These are phyloP conservation scores for Lentithecium fluviatile DNA, from an alignment of 495 filamentous ascomycete genomes.

Conservation along the genomic window DNA sequence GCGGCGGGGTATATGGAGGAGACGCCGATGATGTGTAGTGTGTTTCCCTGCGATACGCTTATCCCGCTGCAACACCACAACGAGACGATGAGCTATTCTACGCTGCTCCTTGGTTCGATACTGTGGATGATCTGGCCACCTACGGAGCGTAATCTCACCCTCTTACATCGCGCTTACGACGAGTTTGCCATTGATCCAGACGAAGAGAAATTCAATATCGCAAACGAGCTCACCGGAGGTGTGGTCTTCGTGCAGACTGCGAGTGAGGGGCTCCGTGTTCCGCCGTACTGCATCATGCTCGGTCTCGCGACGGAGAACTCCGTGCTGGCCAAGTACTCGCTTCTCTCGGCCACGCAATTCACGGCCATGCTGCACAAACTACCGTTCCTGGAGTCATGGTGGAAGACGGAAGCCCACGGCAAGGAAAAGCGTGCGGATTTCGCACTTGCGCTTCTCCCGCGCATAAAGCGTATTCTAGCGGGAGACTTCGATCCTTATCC, in stretches of 20 bases:
- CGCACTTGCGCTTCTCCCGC: not conserved
- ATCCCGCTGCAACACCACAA: conserved; percentile 7
- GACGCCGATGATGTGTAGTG: not conserved
- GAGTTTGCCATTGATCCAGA: not conserved
- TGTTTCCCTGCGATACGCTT: not conserved
- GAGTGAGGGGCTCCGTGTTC: not conserved
- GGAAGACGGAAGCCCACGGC: conserved; percentile 1
- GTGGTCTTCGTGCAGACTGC: not conserved
- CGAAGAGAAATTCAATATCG: not conserved
- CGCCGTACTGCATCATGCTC: conserved; percentile 11
- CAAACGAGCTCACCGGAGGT: not conserved
- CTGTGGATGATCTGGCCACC: conserved; percentile 14
- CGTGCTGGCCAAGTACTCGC: not conserved
- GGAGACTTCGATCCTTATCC: conserved; percentile 5
- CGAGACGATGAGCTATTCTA: not conserved
- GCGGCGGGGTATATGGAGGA: not conserved
- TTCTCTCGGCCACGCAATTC: not conserved
- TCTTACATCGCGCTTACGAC: not conserved
- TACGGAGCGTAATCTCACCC: not conserved
- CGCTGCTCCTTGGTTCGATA: not conserved
- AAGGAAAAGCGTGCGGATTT: not conserved
- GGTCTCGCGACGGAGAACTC: not conserved
- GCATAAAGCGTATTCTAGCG: not conserved
- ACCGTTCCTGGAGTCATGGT: not conserved
- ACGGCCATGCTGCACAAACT: not conserved